Evolutionary conservation across 768 basidiomycete genomes (phyloP).

Genomic region (Mrakia gelida): DNA sequence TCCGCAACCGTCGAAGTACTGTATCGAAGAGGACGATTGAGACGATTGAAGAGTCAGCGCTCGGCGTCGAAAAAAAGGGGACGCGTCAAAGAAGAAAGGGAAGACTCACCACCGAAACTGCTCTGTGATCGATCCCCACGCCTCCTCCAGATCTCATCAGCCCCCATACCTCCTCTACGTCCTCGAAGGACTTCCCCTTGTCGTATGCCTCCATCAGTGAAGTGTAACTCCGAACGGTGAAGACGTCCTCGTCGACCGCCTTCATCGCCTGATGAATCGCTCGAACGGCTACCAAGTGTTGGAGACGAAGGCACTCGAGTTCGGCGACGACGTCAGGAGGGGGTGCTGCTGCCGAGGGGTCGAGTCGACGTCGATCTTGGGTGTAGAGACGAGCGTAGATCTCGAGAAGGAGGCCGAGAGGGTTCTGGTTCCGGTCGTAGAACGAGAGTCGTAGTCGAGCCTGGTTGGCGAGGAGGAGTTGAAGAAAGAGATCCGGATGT

Average conservation of each 20-base stretch:
- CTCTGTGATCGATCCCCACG: no score
- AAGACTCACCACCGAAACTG: no score
- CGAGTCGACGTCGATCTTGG: neutral
- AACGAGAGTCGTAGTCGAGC: neutral
- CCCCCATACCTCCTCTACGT: no score
- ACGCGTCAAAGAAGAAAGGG: no score
- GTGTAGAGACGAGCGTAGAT: neutral
- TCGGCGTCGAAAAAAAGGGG: no score
- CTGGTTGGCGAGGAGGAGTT: neutral
- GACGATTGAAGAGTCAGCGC: no score
- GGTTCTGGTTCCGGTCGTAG: neutral
- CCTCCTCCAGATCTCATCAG: no score
- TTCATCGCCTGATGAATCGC: no score
- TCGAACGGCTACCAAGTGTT: neutral
- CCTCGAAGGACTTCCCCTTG: no score
- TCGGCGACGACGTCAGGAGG: neutral
- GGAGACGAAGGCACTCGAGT: neutral
- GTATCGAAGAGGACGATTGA: neutral
- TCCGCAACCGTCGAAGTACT: neutral
- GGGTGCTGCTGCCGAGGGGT: neutral
- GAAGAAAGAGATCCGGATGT: neutral
- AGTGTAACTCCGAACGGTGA: no score
- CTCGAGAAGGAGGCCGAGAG: neutral
- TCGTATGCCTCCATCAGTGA: neutral
- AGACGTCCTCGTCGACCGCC: no score